These are phyloP conservation scores for Penicillium sp. DNA, from an alignment of 2,329 filamentous ascomycete genomes.

Conservation along the genomic window DNA sequence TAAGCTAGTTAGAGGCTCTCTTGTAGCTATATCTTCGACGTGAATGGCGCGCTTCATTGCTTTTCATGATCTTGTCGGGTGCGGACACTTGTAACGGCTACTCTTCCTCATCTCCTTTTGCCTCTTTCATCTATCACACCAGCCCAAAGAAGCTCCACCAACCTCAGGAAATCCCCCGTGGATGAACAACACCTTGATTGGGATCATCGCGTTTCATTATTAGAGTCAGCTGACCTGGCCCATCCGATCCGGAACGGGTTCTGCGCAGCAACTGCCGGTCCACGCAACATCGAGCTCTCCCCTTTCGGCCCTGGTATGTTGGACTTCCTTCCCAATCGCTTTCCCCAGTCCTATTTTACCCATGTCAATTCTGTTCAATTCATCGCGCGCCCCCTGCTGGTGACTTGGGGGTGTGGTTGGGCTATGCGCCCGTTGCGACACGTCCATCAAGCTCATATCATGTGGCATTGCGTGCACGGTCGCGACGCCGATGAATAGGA, in stretches of 20 bases:
- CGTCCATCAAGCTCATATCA: slow-evolving; percentile 9
- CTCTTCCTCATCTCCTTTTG: slow-evolving; percentile 11
- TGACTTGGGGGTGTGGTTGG: slow-evolving; percentile 5
- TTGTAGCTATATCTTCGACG: neutral
- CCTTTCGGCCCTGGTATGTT: slow-evolving; percentile 25
- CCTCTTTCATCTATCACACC: slow-evolving; percentile 10
- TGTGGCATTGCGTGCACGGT: slow-evolving; percentile 10
- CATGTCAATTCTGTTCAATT: neutral
- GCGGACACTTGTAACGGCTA: slow-evolving; percentile 12
- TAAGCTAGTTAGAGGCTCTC: neutral
- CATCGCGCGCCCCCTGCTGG: slow-evolving; percentile 1
- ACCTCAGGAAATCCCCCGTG: neutral
- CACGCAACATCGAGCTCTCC: slow-evolving; percentile 11
- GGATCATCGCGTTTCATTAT: slow-evolving; percentile 4
- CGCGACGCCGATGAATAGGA: slow-evolving; percentile 9
- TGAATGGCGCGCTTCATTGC: slow-evolving; percentile 3
- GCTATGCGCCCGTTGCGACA: slow-evolving; percentile 23
- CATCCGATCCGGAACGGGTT: slow-evolving; percentile 9
- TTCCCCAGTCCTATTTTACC: slow-evolving; percentile 2
- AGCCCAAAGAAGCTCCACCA: slow-evolving; percentile 3
- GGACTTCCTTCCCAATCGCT: slow-evolving; percentile 2
- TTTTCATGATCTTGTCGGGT: slow-evolving; percentile 2
- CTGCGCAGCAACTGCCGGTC: slow-evolving; percentile 11
- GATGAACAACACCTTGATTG: slow-evolving; percentile 1
- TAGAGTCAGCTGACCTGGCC: slow-evolving; percentile 10